Base-by-base conservation (phyloP, 73 alveolate species). In the Symbiodinium pilosum region DNA sequence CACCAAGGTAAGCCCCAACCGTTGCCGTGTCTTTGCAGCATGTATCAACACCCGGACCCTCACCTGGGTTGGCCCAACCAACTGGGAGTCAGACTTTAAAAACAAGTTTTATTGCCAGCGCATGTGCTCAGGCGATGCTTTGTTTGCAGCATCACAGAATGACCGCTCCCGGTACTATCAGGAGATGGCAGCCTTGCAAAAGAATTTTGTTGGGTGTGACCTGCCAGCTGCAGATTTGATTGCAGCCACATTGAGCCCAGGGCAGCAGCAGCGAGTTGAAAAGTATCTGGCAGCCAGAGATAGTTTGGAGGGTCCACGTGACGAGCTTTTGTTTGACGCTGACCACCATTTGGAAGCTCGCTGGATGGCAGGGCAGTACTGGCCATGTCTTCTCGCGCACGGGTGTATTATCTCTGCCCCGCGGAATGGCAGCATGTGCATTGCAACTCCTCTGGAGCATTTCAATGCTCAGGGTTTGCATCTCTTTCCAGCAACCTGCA, bases 241-340 rank as follows among this genome's bases (percentile, higher is more conserved):
- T n/a, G 32, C 36, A 20, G 7, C 36, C 28, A 59, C 32, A 14
- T 59, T 59, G 77, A 59, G 38, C 9, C 77, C 77, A 20, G 77
- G 77, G n/a, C 77, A 59, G 77, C 77, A 59, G 77, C 36, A 59
- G 77, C 77, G 77, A 24, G 77, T 59, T 59, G 77, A 20, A 24
- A 59, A 59, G 77, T 59, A 59, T 7, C 8, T 59, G 5, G 16
- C 18, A 28, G 28, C 36, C n/a, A 59, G 77, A 7, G 28, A 28
- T 14, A 36, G 8, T 3, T 7, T 7, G 9, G 77, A 59, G 32
- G 32, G 77, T 36, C 77, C 77, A 1, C 38, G 36, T 9, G 77
- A 36, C 14, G 38, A 59, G 7, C 34, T 20, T 36, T 24, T 59
- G 36, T 59, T 59, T 36, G 77, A 59, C 28, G 77, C 77, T 14